A percentile compares a stretch with the other conserved stretches of the same genome.
These are phyloP conservation scores for Euphorbia celastroides DNA, from an alignment of 441 rosid genomes.

Conservation along the genomic window DNA sequence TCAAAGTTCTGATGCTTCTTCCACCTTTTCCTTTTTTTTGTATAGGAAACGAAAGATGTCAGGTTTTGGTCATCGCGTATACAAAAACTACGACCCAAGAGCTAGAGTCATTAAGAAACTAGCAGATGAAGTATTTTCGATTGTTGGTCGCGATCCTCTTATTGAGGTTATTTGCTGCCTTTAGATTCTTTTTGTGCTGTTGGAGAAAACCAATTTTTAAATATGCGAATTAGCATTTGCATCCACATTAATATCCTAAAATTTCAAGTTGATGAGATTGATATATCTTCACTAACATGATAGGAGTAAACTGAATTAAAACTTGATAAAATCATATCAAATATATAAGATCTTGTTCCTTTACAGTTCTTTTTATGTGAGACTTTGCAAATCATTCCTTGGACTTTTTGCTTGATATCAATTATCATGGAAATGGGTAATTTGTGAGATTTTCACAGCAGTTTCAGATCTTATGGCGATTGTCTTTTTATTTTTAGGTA, in stretches of 20 bases:
- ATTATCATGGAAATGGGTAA: not conserved
- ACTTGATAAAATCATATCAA: not conserved
- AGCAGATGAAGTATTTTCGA: slow-evolving; percentile 96
- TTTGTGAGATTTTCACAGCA: not conserved
- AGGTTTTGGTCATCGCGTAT: slow-evolving; percentile 97
- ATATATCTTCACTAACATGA: not conserved
- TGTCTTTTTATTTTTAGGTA: slow-evolving; percentile 45
- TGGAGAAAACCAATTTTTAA: not conserved
- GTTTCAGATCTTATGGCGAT: not conserved
- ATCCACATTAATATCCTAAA: not conserved
- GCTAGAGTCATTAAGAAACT: slow-evolving; percentile 87
- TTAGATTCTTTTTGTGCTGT: not conserved
- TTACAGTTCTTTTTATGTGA: not conserved
- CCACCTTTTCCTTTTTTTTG: slow-evolving; percentile 5
- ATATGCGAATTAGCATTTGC: not conserved
- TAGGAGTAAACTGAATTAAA: not conserved
- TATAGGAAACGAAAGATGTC: slow-evolving; percentile 94
- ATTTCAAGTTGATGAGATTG: not conserved
- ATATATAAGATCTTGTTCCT: not conserved
- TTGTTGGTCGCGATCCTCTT: slow-evolving; percentile 97
- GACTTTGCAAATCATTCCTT: not conserved
- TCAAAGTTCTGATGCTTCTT: slow-evolving; percentile 4
- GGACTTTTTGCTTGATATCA: not conserved
- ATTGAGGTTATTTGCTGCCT: slow-evolving; percentile 62
- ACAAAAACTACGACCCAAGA: slow-evolving; percentile 97